Evolutionary conservation across 1,284 basidiomycete genomes (phyloP).

Genomic region (Naganishia sp.): DNA sequence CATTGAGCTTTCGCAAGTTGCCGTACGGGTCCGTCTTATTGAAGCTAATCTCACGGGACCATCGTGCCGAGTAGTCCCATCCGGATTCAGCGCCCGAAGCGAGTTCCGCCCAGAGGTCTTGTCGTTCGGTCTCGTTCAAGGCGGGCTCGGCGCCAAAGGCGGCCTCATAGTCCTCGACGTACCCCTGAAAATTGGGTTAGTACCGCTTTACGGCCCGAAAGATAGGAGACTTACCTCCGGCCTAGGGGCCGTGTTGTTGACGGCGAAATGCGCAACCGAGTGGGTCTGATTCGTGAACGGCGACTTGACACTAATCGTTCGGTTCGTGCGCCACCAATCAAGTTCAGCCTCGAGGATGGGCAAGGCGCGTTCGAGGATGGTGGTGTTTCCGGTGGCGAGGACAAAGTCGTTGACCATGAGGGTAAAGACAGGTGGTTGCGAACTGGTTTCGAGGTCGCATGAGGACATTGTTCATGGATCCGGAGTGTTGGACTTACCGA

Average conservation of each 20-base stretch:
- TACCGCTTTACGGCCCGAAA: not conserved
- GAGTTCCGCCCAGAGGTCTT: conserved; percentile 80
- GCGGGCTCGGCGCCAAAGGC: conserved; percentile 66
- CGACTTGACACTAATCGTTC: conserved; percentile 70
- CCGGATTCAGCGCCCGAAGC: conserved; percentile 82
- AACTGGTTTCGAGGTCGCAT: conserved; percentile 44
- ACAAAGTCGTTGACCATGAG: conserved; percentile 74
- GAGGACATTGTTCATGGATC: too few species aligned
- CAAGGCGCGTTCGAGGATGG: conserved; percentile 65
- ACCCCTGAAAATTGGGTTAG: conserved; percentile 44
- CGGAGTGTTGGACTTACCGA: conserved; percentile 51
- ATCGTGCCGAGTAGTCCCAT: conserved; percentile 56
- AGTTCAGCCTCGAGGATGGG: conserved; percentile 72
- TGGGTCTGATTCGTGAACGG: conserved; percentile 68
- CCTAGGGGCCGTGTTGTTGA: conserved; percentile 78
- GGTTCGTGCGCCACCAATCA: conserved; percentile 76
- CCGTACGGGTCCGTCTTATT: conserved; percentile 56
- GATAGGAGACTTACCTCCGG: conserved; percentile 64
- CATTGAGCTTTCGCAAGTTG: conserved; percentile 70
- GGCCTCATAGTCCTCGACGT: conserved; percentile 69
- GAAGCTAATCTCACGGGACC: conserved; percentile 58
- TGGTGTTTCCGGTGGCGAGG: conserved; percentile 62
- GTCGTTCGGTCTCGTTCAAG: conserved; percentile 64
- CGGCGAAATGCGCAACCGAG: conserved; percentile 70
- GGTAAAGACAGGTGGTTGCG: conserved; percentile 84